Conservation (phyloP, 2,329 filamentous ascomycete species). For the Fusarium falciforme region DNA sequence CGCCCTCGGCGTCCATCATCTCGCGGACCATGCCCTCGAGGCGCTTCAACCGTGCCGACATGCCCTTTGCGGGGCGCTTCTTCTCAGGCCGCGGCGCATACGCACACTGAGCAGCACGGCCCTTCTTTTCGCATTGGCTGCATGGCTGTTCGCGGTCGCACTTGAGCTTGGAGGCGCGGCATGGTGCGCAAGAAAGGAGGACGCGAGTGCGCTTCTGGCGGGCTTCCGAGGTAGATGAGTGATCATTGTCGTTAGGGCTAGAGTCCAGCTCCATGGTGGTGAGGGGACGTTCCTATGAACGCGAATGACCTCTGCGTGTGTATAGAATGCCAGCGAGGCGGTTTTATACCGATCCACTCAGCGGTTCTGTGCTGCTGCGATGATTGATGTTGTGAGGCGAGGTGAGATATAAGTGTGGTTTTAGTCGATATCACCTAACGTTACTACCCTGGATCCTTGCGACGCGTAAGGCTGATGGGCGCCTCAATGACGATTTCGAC, state of each 20-base stretch:
- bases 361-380: neutral
- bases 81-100: conserved; percentile 61
- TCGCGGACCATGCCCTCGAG: conserved; percentile 69
- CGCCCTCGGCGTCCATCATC: conserved; percentile 60
- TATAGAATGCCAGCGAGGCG: too few species aligned
- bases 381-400: neutral
- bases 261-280: conserved; percentile 32
- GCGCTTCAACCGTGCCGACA: conserved; percentile 65
- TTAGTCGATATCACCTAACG: neutral
- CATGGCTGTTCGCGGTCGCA: conserved; percentile 66
- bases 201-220: conserved; percentile 59
- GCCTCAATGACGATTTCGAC: neutral
- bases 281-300: neutral
- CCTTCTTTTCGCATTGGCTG: conserved; percentile 63
- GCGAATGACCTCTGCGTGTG: neutral
- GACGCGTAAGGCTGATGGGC: neutral
- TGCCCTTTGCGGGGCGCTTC: conserved; percentile 57
- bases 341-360: neutral
- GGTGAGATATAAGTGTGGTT: neutral
- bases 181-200: conserved; percentile 64
- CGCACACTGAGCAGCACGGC: conserved; percentile 56
- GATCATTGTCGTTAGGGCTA: conserved; percentile 34
- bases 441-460: conserved; percentile 2
- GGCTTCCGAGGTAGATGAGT: conserved; percentile 32
- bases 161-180: conserved; percentile 66